phyloP scores from a whole-genome alignment of 2,329 filamentous ascomycete species.

The Westerdykella aurantiaca region DNA sequence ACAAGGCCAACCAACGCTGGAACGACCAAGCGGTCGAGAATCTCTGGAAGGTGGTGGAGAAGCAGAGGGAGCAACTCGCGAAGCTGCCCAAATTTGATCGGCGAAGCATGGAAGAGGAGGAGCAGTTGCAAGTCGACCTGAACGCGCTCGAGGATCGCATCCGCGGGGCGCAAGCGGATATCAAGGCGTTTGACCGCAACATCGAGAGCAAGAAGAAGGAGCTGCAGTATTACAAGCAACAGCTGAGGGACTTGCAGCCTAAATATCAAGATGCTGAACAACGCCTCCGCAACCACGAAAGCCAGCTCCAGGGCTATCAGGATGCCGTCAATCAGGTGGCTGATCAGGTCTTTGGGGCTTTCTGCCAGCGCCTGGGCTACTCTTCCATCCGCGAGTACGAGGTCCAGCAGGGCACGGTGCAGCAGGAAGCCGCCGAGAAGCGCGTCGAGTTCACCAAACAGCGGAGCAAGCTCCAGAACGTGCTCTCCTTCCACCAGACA shows the following conservation, averaged over 20 bases:
- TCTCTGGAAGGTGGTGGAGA: constrained; percentile 68
- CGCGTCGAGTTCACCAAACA: constrained; percentile 83
- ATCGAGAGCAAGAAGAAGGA: constrained; percentile 78
- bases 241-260: constrained; percentile 69
- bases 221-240: constrained; percentile 63
- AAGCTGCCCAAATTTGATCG: constrained; percentile 74
- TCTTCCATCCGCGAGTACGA: constrained; percentile 88
- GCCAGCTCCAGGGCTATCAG: constrained; percentile 52
- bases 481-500: constrained; percentile 61
- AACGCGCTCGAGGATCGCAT: constrained; percentile 73
- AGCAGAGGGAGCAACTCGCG: constrained; percentile 69
- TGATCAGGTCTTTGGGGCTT: constrained; percentile 77
- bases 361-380: constrained; percentile 84
- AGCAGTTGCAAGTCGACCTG: constrained; percentile 73
- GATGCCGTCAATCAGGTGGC: constrained; percentile 72
- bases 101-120: constrained; percentile 65
- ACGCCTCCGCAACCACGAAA: constrained; percentile 59
- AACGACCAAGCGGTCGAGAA: constrained; percentile 87
- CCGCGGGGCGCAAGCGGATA: constrained; percentile 65
- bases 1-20: constrained; percentile 71
- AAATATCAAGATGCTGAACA: constrained; percentile 69
- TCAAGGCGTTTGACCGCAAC: constrained; percentile 74
- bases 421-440: constrained; percentile 84
- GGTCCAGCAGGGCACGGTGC: constrained; percentile 82
- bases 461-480: constrained; percentile 55